A percentile compares a stretch with the other conserved stretches of the same genome.
Conservation (phyloP, 2,329 filamentous ascomycete species). For the Colletotrichum navitas region DNA sequence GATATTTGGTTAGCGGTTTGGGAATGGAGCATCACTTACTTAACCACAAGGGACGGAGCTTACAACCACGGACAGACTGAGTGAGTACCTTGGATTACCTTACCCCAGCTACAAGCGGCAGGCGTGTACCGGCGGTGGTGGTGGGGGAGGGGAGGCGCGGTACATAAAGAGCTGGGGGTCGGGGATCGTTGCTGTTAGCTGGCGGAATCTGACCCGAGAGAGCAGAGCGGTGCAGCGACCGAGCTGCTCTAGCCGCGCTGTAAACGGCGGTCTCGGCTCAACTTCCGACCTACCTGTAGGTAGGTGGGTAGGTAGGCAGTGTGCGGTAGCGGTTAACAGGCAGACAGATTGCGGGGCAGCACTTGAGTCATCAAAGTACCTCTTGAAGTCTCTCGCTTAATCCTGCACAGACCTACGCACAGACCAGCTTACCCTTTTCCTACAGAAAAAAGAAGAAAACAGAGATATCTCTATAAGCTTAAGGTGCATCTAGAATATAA, state of each 20-base stretch:
- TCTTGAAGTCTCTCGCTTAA: too few species aligned
- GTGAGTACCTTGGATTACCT: conserved; percentile 4
- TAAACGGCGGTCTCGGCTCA: conserved; percentile 16
- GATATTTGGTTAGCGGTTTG: not conserved
- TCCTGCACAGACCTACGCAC: too few species aligned
- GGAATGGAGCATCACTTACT: conserved; percentile 2
- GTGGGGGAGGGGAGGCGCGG: conserved; percentile 24
- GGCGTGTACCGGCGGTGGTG: conserved; percentile 13
- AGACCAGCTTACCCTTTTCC: too few species aligned
- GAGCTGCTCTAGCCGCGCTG: conserved; percentile 9
- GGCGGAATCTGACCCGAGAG: conserved; percentile 35
- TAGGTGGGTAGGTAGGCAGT: not conserved
- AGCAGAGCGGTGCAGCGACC: conserved; percentile 19
- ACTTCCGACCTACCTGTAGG: not conserved
- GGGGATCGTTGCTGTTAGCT: not conserved
- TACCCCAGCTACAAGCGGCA: conserved; percentile 25
- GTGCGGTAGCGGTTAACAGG: too few species aligned
- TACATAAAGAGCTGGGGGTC: conserved; percentile 34
- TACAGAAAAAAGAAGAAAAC: too few species aligned
- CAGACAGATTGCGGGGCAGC: too few species aligned
- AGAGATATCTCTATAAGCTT: too few species aligned
- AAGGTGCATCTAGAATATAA: too few species aligned
- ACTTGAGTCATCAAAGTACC: too few species aligned
- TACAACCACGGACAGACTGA: conserved; percentile 2
- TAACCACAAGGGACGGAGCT: conserved; percentile 8